Evolutionary conservation across 108 stramenopile genomes (phyloP).

Genomic region (Skeletonema grethae): DNA sequence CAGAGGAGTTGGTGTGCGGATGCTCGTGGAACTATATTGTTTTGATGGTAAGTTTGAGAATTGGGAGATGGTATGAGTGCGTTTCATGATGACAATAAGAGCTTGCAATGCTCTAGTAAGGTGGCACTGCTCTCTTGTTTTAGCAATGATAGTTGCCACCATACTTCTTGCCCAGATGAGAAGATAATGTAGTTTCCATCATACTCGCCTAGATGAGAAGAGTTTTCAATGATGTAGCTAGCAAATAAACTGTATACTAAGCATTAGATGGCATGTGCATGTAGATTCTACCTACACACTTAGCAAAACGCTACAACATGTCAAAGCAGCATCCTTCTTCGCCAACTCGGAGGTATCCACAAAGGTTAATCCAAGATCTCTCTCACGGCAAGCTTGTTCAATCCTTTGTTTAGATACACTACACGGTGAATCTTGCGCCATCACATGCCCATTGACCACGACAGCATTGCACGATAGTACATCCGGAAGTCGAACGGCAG

Average conservation of each 20-base stretch:
- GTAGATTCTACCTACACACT: background rate
- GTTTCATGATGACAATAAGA: no score
- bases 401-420: slow-evolving; percentile 51
- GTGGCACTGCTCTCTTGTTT: no score
- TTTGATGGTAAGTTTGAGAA: slow-evolving; percentile 31
- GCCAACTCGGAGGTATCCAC: slow-evolving; percentile 65
- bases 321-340: slow-evolving; percentile 74
- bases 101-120: no score
- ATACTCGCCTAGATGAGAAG: no score
- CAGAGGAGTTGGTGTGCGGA: slow-evolving; percentile 74
- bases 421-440: slow-evolving; percentile 57
- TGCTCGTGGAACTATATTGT: slow-evolving; percentile 56
- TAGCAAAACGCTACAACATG: slow-evolving; percentile 54
- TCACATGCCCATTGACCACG: slow-evolving; percentile 52
- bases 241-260: no score
- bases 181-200: no score
- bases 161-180: no score
- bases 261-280: no score
- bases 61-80: no score
- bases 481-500: slow-evolving; percentile 55
- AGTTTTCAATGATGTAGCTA: no score
- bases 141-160: no score
- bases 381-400: slow-evolving; percentile 39
- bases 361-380: slow-evolving; percentile 46
- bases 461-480: slow-evolving; percentile 69